Percentiles rank a stretch among this genome's conserved stretches.
Conservation (phyloP, 106 monocot species). For the Narthecium ossifragum region DNA sequence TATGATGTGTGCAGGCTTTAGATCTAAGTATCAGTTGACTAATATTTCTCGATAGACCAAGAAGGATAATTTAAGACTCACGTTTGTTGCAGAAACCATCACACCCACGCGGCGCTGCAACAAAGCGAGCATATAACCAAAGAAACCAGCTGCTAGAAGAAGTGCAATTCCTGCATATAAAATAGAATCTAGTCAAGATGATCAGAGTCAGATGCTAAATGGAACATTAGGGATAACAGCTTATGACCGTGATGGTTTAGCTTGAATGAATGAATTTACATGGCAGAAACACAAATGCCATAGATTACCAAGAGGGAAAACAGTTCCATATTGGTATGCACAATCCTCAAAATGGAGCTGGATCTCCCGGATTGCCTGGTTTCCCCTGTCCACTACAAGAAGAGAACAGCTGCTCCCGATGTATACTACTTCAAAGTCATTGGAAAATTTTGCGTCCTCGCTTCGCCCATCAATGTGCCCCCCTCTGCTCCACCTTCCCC, state of each 20-base stretch:
- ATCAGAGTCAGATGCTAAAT: too few relatives aligned
- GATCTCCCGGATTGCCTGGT: conserved; percentile 94
- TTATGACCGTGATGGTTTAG: neutral
- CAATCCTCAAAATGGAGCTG: conserved; percentile 94
- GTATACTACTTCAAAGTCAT: conserved; percentile 93
- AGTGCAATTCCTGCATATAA: conserved; percentile 68
- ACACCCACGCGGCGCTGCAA: conserved; percentile 72
- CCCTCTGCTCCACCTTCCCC: conserved; percentile 79
- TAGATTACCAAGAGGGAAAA: conserved; percentile 73
- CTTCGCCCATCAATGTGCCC: conserved; percentile 88
- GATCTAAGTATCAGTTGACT: too few relatives aligned
- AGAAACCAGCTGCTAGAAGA: conserved; percentile 94
- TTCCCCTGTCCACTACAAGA: conserved; percentile 87
- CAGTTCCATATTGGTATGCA: conserved; percentile 76
- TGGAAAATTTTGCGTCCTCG: conserved; percentile 93
- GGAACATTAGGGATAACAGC: neutral
- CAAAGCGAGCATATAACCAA: conserved; percentile 99
- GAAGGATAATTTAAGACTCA: conserved; percentile 27
- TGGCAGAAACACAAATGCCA: neutral
- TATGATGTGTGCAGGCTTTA: too few relatives aligned
- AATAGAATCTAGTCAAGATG: too few relatives aligned
- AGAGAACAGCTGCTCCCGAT: conserved; percentile 95
- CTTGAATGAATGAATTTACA: neutral
- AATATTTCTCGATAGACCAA: too few relatives aligned
- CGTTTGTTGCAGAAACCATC: conserved; percentile 66